Percentiles rank a stretch among this genome's conserved stretches.
These are phyloP conservation scores for Lonicera japonica DNA, from an alignment of 129 eudicot species.

Conservation along the genomic window DNA sequence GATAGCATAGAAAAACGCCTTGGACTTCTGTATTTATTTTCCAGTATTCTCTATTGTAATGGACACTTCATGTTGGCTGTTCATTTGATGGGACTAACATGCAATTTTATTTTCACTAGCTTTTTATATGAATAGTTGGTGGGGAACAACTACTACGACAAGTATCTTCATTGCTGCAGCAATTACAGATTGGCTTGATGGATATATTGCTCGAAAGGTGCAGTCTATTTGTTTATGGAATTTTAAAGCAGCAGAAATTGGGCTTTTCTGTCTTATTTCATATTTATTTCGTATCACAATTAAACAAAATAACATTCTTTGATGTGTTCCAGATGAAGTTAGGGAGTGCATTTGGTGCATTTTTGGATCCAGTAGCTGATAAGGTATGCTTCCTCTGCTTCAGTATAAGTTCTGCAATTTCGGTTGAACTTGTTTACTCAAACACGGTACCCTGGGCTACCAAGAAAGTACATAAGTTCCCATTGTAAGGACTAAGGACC, in stretches of 20 bases:
- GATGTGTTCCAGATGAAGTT: slow-evolving; percentile 55
- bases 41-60: no score
- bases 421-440: neutral
- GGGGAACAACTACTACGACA: slow-evolving; percentile 82
- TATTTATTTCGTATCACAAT: neutral
- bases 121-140: slow-evolving; percentile 72
- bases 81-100: slow-evolving; percentile 25
- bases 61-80: neutral
- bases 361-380: slow-evolving; percentile 98
- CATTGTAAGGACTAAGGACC: neutral
- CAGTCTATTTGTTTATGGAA: slow-evolving; percentile 12
- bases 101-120: slow-evolving; percentile 36
- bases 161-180: slow-evolving; percentile 82
- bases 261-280: neutral
- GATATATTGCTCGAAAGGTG: slow-evolving; percentile 87
- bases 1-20: no score
- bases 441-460: no score
- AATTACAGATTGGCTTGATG: slow-evolving; percentile 99
- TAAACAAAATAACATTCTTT: neutral
- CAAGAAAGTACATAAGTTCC: neutral
- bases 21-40: no score
- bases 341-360: slow-evolving; percentile 95
- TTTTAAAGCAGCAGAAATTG: neutral
- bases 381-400: slow-evolving; percentile 41
- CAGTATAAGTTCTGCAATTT: neutral